Conservation (phyloP, 2,329 filamentous ascomycete genomes). For the Amphichorda felina region DNA sequence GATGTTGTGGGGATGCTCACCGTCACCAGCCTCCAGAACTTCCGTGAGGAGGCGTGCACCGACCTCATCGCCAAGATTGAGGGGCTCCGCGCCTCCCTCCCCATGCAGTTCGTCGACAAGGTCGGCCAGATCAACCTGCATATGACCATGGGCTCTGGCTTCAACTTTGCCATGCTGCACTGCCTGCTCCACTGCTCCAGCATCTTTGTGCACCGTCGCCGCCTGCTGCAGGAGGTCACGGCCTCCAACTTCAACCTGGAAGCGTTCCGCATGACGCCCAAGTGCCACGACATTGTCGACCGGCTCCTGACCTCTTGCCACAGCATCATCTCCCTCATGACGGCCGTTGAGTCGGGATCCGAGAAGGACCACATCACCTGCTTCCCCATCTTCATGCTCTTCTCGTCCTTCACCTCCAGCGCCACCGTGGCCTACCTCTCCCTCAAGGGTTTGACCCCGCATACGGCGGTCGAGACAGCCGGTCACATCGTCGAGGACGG, state of each 20-base stretch:
- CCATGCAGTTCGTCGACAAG: constrained; percentile 49
- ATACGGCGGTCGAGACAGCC: constrained; percentile 44
- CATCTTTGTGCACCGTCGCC: constrained; percentile 48
- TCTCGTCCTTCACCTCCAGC: constrained; percentile 48
- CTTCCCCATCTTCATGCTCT: constrained; percentile 53
- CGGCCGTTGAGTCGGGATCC: constrained; percentile 40
- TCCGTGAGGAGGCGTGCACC: constrained; percentile 40
- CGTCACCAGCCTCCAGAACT: constrained; percentile 35
- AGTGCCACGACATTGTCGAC: constrained; percentile 41
- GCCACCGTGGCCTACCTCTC: constrained; percentile 50
- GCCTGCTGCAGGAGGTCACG: constrained; percentile 45
- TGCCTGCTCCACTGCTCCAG: constrained; percentile 48
- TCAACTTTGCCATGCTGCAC: constrained; percentile 51
- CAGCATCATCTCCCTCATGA: constrained; percentile 42
- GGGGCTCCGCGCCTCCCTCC: constrained; percentile 38
- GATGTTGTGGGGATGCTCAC: constrained; percentile 51
- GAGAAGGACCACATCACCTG: constrained; percentile 48
- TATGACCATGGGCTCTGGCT: constrained; percentile 52
- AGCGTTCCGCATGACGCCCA: constrained; percentile 36
- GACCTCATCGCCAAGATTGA: constrained; percentile 43
- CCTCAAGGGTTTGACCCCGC: constrained; percentile 46
- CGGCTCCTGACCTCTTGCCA: constrained; percentile 47
- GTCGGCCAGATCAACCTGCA: constrained; percentile 48
- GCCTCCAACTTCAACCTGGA: constrained; percentile 39
- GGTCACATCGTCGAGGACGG: constrained; percentile 45